Evolutionary conservation across 257 asterid genomes (phyloP), one percentile per base, ranked within the genome.

Genomic region (Salvia splendens): DNA sequence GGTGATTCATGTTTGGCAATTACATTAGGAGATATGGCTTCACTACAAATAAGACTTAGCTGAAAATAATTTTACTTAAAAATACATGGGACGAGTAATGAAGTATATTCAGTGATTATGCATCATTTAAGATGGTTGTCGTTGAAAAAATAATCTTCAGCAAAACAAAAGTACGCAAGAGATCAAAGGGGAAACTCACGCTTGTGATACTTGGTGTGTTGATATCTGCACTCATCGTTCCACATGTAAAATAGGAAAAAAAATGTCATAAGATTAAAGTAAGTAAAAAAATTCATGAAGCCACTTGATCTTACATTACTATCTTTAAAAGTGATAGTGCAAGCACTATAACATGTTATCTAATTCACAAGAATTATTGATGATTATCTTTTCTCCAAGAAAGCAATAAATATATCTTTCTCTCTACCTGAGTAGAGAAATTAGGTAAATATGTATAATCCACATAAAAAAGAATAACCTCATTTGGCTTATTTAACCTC

Each of bases 141-240:
- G 8, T 38, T 38, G 7, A 4, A 8, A 40, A 7, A 7, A 40
- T 5, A 40, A 40, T 40, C 45, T 40, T 40, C 11, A 40, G 11
- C 45, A 40, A 40, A 40, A 65, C 45, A 67, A 30, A 56, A 42
- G 64, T 64, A 48, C 35, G 40, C 52, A 72, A 35, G 50, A 54
- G 40, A 54, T 16, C 12, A 66, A 54, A 79, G 64, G 50, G 69
- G 70, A 79, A 58, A 84, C 99, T 91, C 83, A 94, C 99, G 99
- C 75, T 93, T 90, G 84, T 93, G 97, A 82, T 90, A 93, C 83
- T 90, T 90, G 66, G 99, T 93, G 74, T 93, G 97, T 73, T 93
- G 99, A 84, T 91, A 94, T 79, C 99, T 94, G 95, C 82, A 54
- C 69, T 67, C 73, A 62, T 72, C 32, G 76, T 72, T 73, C 24